These are phyloP conservation scores for Hansenula lynferdii DNA, from an alignment of 1,139 yeast genomes.

Conservation along the genomic window DNA sequence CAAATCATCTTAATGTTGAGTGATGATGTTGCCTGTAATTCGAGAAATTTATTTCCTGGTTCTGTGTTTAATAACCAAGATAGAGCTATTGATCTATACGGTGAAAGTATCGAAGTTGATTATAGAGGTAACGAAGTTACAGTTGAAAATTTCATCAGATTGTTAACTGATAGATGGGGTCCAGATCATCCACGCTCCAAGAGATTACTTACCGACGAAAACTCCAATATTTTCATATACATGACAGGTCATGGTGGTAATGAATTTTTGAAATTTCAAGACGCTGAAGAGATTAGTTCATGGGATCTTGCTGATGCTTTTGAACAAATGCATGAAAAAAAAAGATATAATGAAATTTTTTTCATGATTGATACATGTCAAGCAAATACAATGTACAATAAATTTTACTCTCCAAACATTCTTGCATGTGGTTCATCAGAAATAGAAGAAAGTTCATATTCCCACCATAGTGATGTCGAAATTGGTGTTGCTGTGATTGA, in stretches of 20 bases:
- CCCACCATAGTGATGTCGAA: conserved; percentile 93
- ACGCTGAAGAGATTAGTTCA: conserved; percentile 95
- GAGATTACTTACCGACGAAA: conserved; percentile 85
- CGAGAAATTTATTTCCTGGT: conserved; percentile 94
- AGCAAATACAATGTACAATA: conserved; percentile 95
- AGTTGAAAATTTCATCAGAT: conserved; percentile 87
- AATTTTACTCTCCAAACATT: conserved; percentile 88
- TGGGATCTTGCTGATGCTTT: conserved; percentile 97
- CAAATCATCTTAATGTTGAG: conserved; percentile 94
- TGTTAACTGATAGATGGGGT: conserved; percentile 93
- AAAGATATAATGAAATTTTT: conserved; percentile 88
- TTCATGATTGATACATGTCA: conserved; percentile 99
- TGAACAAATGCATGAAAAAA: conserved; percentile 95
- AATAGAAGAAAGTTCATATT: conserved; percentile 85
- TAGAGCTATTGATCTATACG: conserved; percentile 90
- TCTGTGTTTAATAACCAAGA: conserved; percentile 93
- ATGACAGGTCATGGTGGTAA: conserved; percentile 99
- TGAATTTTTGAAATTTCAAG: conserved; percentile 94
- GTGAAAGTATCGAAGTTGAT: conserved; percentile 93
- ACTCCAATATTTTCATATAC: conserved; percentile 88
- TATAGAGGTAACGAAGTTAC: conserved; percentile 98
- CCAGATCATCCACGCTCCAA: conserved; percentile 90
- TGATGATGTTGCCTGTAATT: conserved; percentile 96
- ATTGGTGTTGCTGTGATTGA: conserved; percentile 98
- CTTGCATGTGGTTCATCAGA: conserved; percentile 93